Evolutionary conservation across 768 basidiomycete genomes (phyloP), one percentile per base, ranked within the genome.

Genomic region (Leccinum incarnatum): DNA sequence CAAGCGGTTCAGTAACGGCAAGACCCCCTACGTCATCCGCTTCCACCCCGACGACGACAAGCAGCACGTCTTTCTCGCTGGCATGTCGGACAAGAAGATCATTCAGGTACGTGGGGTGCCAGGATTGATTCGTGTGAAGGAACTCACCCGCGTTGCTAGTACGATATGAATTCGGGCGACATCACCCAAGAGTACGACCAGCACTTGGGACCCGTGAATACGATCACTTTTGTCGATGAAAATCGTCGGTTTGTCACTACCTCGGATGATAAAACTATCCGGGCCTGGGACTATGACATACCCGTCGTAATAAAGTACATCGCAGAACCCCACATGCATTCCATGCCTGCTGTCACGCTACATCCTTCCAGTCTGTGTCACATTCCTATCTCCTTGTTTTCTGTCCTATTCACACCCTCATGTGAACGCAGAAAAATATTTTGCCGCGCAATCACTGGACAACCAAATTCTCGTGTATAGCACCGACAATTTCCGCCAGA

Each of bases 291-390:
- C 73, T 98, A 89, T 73, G 97, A 99, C 75, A 98, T 99, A 62
- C 97, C 97, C 5, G 97, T 98, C 36, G 94, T 97, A 54, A 98
- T 99, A 80, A 99, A 99, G 75, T 97, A 98, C 73, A 98, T 98
- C 59, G 96, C 97, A 19, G 97, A 99, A 74, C 97, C 97, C 4
- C 88, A 94, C 70, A 98, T 99, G 97, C 95, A 99, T 76, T 97
- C 94, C 17, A 98, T 99, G 95, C 97, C 97, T 7, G 92, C 97
- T 17, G 95, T 98, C 50, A 95, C 95, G 5, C 75, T 96, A 27
- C 95, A 98, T 73, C 96, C 97, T 23, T 95, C 87, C 56, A 90
- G 96, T 98, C 71, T 57, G 94, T 85, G 42, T 29, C 54, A 12
- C 37, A 60, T 59, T 50, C 37, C 25, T 56, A 58, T 65, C 40